These are phyloP conservation scores for Umbelopsis isabellina DNA, from an alignment of 192 early-diverging fungal genomes.

Conservation along the genomic window DNA sequence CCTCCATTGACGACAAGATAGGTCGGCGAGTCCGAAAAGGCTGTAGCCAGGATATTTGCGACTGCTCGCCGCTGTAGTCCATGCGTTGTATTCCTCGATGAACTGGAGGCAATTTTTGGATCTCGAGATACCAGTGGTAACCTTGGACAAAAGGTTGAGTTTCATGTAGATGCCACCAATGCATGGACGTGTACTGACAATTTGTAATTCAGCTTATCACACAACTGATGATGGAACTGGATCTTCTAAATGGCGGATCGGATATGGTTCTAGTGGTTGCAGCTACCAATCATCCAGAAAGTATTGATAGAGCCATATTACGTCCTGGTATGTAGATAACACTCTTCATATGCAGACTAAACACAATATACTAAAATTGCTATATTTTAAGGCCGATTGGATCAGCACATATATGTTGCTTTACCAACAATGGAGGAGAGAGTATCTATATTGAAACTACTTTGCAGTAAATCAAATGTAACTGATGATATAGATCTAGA, in stretches of 20 bases:
- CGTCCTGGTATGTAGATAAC: conserved; percentile 61
- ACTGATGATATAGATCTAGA: conserved; percentile 37
- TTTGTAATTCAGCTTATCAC: conserved; percentile 58
- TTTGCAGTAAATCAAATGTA: conserved; percentile 40
- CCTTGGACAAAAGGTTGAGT: conserved; percentile 65
- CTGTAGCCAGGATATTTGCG: conserved; percentile 73
- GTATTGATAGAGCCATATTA: conserved; percentile 77
- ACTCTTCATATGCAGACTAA: not conserved
- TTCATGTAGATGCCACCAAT: not conserved
- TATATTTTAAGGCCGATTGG: conserved; percentile 70
- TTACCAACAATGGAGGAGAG: conserved; percentile 64
- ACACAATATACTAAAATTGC: not conserved
- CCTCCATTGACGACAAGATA: not conserved
- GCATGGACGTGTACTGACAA: not conserved
- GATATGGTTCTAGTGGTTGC: conserved; percentile 75
- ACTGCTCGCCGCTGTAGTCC: conserved; percentile 72
- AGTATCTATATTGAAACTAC: conserved; percentile 63
- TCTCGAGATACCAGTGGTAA: conserved; percentile 67
- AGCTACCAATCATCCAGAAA: conserved; percentile 82
- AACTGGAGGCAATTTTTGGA: conserved; percentile 90
- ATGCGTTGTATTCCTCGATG: conserved; percentile 91
- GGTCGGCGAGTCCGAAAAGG: conserved; percentile 95
- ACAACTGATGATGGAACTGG: conserved; percentile 81
- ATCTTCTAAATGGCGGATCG: conserved; percentile 55
- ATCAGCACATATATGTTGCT: conserved; percentile 72